phyloP scores from a whole-genome alignment of 1,284 basidiomycete species.

The Singerocomus rubriflavus region DNA sequence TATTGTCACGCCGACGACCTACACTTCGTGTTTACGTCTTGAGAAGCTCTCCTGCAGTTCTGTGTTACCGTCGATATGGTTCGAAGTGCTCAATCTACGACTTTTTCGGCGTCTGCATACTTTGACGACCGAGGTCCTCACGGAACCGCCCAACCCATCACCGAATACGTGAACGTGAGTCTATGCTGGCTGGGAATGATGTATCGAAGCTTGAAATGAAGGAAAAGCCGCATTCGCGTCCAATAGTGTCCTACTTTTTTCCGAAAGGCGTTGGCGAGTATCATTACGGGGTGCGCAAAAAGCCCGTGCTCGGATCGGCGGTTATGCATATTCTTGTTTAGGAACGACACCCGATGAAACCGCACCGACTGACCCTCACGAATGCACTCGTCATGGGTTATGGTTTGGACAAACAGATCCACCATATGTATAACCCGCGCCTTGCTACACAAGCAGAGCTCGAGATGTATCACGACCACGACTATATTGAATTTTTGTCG shows the following conservation, averaged over 20 bases:
- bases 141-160: slow-evolving; percentile 68
- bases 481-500: slow-evolving; percentile 94
- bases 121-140: slow-evolving; percentile 68
- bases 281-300: slow-evolving; percentile 81
- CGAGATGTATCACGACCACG: slow-evolving; percentile 87
- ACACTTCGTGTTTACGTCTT: not conserved
- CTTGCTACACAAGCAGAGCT: slow-evolving; percentile 89
- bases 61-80: slow-evolving; percentile 31
- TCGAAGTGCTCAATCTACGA: slow-evolving; percentile 48
- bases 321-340: slow-evolving; percentile 32
- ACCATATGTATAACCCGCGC: slow-evolving; percentile 86
- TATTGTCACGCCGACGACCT: not conserved
- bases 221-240: slow-evolving; percentile 72
- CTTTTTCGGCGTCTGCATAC: slow-evolving; percentile 67
- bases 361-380: slow-evolving; percentile 90
- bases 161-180: slow-evolving; percentile 69
- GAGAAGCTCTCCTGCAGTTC: not conserved
- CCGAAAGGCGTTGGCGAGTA: slow-evolving; percentile 93
- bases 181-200: slow-evolving; percentile 27
- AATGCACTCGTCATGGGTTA: slow-evolving; percentile 97
- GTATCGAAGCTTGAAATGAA: slow-evolving; percentile 19
- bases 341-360: slow-evolving; percentile 99
- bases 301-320: not conserved
- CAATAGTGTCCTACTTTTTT: slow-evolving; percentile 94
- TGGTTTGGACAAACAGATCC: slow-evolving; percentile 94